Conservation (phyloP, 1,284 basidiomycete genomes). For the Ganoderma leucocontextum region DNA sequence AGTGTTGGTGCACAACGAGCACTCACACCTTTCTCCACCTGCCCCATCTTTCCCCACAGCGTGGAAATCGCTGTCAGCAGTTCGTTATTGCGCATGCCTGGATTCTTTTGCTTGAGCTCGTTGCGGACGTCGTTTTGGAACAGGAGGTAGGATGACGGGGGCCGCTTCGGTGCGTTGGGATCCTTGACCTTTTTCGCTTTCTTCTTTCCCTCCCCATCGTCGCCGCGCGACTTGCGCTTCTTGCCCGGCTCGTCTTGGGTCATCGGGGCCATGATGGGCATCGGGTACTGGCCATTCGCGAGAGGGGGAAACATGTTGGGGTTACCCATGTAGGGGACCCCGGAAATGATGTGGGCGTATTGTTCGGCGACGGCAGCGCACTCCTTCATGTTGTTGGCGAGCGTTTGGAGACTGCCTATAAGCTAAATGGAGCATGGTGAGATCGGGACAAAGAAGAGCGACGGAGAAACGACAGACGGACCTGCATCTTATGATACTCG, state of each 20-base stretch:
- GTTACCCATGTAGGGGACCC: conserved; percentile 32
- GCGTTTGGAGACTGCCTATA: conserved; percentile 56
- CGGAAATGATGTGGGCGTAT: conserved; percentile 47
- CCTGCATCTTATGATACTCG: conserved; percentile 58
- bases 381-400: conserved; percentile 66
- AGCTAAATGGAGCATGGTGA: conserved; percentile 48
- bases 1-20: conserved; percentile 7
- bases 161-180: conserved; percentile 94
- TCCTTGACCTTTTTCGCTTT: conserved; percentile 76
- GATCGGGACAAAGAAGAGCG: conserved; percentile 18
- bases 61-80: conserved; percentile 77
- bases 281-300: conserved; percentile 38
- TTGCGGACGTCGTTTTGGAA: conserved; percentile 94
- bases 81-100: conserved; percentile 75
- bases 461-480: conserved; percentile 36
- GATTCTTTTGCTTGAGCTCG: conserved; percentile 71
- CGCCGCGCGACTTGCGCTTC: conserved; percentile 61
- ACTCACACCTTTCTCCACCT: conserved; percentile 78
- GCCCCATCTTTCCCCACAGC: conserved; percentile 76
- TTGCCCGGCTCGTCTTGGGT: conserved; percentile 37
- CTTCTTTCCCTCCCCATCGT: conserved; percentile 56
- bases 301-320: conserved; percentile 25
- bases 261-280: conserved; percentile 33
- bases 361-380: conserved; percentile 65
- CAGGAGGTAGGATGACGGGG: conserved; percentile 93